Evolutionary conservation across 805 yeast species (phyloP), one percentile per base, ranked within the genome.

Genomic region (Sugiyamaella floridensis): DNA sequence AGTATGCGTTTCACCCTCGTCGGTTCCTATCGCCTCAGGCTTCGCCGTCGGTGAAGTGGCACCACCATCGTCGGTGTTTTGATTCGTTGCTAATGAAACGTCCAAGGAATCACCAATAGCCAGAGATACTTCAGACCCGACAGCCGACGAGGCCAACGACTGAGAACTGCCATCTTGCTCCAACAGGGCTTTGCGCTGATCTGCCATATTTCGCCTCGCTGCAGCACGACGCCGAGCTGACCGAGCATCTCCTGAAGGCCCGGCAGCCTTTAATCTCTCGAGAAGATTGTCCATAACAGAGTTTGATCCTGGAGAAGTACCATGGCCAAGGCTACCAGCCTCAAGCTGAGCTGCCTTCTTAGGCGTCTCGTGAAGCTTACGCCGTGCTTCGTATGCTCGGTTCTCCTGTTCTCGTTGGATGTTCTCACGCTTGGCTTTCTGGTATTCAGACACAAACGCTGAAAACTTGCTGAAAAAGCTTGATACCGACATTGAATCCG

Each of bases 211-310:
- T 63, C 77, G 82, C 58, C 89, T 79, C 52, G 88, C 85, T 60
- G 83, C 73, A 1, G 92, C 95, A 50, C 93, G 75, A 61, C 88
- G 81, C 61, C 95, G 75, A 0, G 96, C 95, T 1, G 87, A 73
- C 1, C 93, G 80, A 56, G 89, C 93, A 5, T 87, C 82, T 56
- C 82, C 81, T 4, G 82, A 70, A 10, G 93, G 86, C 0, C 92
- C 95, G 0, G 93, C 87, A 15, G 90, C 89, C 63, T 89, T 85
- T 63, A 93, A 77, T 63, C 86, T 88, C 66, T 89, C 95, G 53
- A 93, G 75, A 47, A 93, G 73, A 37, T 85, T 80, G 66, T 93
- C 99, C 86, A 93, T 89, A 43, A 89, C 85, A 47, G 76, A 73
- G 16, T 67, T 71, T 15, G 51, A 18, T 11, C 52, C 45, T 16